Conservation (phyloP, 2,329 filamentous ascomycete species). For the Geosmithia putterillii region DNA sequence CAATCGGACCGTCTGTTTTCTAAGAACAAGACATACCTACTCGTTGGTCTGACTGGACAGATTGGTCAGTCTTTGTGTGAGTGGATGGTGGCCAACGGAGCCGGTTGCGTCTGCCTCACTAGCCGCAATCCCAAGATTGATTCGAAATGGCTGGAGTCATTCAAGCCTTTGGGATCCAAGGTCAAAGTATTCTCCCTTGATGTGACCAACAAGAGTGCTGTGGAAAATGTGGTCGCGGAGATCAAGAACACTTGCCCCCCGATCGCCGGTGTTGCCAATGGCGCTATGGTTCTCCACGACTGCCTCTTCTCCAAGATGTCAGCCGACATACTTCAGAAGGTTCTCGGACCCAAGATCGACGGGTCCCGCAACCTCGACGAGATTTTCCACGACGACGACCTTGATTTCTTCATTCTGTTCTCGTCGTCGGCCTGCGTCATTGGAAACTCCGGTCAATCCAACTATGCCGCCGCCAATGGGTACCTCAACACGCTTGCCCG, state of each 20-base stretch:
- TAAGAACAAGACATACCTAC: constrained; percentile 16
- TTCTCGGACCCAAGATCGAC: constrained; percentile 19
- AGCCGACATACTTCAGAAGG: constrained; percentile 9
- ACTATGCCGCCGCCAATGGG: constrained; percentile 30
- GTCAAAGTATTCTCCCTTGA: constrained; percentile 2
- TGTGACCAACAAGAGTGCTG: neutral
- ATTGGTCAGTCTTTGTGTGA: constrained; percentile 22
- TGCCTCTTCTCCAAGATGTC: constrained; percentile 14
- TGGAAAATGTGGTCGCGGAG: constrained; percentile 2
- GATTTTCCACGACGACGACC: constrained; percentile 11
- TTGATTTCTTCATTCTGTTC: constrained; percentile 26
- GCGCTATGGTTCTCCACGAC: constrained; percentile 30
- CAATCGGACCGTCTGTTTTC: constrained; percentile 7
- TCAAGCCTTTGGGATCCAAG: constrained; percentile 2
- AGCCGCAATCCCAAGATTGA: constrained; percentile 23
- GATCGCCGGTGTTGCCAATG: constrained; percentile 28
- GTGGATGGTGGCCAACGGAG: constrained; percentile 26
- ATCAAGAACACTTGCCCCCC: constrained; percentile 15
- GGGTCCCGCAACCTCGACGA: constrained; percentile 17
- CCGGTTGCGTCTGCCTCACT: constrained; percentile 21
- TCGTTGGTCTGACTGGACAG: constrained; percentile 18
- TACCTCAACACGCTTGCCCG: constrained; percentile 26
- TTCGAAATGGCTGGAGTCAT: constrained; percentile 10
- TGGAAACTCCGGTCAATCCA: constrained; percentile 24
- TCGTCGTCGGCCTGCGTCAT: constrained; percentile 14